phyloP scores from a whole-genome alignment of 306 rosid genomes.

The Canavalia ensiformis region DNA sequence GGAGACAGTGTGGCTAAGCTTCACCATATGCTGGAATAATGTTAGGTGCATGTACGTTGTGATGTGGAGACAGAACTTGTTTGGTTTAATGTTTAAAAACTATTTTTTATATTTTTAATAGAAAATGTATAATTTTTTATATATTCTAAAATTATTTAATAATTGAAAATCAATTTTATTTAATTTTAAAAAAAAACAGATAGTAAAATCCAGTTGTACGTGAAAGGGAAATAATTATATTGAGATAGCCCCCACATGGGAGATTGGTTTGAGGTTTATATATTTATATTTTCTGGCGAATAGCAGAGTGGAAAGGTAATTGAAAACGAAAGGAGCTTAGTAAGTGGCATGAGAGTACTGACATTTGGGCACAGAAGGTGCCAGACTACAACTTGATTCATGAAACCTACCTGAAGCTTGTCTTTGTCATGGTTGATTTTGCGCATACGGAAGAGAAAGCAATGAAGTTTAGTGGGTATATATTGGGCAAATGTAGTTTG shows the following conservation, averaged over 20 bases:
- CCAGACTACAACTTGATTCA: conserved; percentile 26
- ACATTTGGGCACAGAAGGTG: not conserved
- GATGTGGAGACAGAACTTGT: no score
- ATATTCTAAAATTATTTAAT: no score
- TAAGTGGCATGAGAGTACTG: not conserved
- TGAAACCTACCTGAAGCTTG: conserved; percentile 41
- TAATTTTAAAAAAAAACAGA: not conserved
- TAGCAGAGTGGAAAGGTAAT: not conserved
- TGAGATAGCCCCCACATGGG: not conserved
- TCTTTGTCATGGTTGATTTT: conserved; percentile 43
- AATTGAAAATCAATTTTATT: no score
- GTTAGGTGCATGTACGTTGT: no score
- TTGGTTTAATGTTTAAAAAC: no score
- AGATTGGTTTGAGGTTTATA: not conserved
- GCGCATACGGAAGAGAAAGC: conserved; percentile 36
- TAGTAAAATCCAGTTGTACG: not conserved
- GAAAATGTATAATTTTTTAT: no score
- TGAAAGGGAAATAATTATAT: not conserved
- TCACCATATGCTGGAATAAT: no score
- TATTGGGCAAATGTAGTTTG: conserved; percentile 22
- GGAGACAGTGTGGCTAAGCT: no score
- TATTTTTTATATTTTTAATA: no score
- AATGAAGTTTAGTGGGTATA: conserved; percentile 7
- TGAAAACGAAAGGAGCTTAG: conserved; percentile 37
- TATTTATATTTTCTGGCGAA: not conserved